phyloP scores from a whole-genome alignment of 306 rosid species.

The Rosa multiflora region DNA sequence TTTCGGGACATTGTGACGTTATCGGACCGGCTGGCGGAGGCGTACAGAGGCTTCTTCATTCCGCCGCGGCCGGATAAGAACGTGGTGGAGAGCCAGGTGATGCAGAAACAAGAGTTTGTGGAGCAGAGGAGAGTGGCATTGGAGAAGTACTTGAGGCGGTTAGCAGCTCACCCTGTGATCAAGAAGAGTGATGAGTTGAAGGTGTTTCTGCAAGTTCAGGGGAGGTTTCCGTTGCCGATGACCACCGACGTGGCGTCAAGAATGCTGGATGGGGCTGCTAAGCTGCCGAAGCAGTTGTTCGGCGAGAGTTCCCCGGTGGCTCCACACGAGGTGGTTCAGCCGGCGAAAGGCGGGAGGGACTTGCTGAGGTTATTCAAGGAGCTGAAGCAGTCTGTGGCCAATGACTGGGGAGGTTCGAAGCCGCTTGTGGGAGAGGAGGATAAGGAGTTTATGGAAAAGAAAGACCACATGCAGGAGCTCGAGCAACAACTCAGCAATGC shows the following conservation, averaged over 20 bases:
- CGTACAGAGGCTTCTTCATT: constrained; percentile 74
- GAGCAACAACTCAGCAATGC: constrained; percentile 71
- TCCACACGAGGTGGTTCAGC: constrained; percentile 74
- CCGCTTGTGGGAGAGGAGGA: constrained; percentile 86
- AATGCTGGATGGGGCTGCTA: constrained; percentile 93
- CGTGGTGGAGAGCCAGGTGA: constrained; percentile 92
- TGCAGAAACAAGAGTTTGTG: constrained; percentile 93
- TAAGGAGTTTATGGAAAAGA: constrained; percentile 80
- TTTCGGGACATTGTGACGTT: constrained; percentile 85
- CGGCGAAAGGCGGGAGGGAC: constrained; percentile 87
- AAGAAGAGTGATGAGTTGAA: constrained; percentile 77
- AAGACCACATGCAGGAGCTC: constrained; percentile 62
- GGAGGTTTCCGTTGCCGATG: constrained; percentile 57
- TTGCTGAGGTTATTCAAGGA: constrained; percentile 88
- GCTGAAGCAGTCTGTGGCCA: constrained; percentile 77
- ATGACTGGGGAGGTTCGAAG: constrained; percentile 82
- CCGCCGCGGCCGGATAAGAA: constrained; percentile 94
- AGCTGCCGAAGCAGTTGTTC: constrained; percentile 72
- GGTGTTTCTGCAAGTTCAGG: constrained; percentile 69
- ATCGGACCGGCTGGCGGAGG: constrained; percentile 75
- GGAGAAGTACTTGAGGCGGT: constrained; percentile 78
- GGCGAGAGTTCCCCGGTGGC: constrained; percentile 50
- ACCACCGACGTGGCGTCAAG: constrained; percentile 75
- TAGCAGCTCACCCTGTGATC: constrained; percentile 78
- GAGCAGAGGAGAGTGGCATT: constrained; percentile 87